Conservation (phyloP, 2,329 filamentous ascomycete species). For the Penicillium sp. region DNA sequence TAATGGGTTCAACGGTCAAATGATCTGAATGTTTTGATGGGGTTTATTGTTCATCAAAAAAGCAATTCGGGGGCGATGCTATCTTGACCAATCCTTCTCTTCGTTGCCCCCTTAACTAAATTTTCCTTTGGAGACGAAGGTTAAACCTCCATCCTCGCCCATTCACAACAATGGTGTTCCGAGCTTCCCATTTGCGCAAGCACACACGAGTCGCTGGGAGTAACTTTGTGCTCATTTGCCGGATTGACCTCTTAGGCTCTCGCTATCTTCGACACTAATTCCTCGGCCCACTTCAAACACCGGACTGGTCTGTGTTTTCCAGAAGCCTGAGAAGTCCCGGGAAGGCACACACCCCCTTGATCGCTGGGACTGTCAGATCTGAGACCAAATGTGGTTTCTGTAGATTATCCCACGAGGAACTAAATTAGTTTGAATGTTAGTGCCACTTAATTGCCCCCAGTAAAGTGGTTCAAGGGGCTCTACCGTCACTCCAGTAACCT, state of each 20-base stretch:
- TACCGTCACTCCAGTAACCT: slow-evolving; percentile 4
- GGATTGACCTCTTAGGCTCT: not conserved
- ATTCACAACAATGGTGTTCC: not conserved
- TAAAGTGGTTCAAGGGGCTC: slow-evolving; percentile 1
- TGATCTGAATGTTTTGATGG: not conserved
- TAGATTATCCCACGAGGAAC: slow-evolving; percentile 1
- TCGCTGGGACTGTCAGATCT: slow-evolving; percentile 12
- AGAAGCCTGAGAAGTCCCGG: slow-evolving; percentile 6
- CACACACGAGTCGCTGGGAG: not conserved
- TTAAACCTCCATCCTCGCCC: not conserved
- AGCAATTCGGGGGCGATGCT: not conserved
- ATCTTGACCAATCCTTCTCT: not conserved
- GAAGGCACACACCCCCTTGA: slow-evolving; percentile 7
- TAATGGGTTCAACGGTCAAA: not conserved
- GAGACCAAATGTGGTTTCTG: not conserved
- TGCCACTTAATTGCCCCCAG: not conserved
- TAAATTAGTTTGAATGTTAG: not conserved
- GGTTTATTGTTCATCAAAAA: not conserved
- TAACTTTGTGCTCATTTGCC: not conserved
- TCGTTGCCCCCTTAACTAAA: slow-evolving; percentile 3
- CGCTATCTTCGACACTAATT: slow-evolving; percentile 3
- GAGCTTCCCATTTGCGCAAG: not conserved
- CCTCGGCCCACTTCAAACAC: slow-evolving; percentile 6
- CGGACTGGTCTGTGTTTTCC: slow-evolving; percentile 5
- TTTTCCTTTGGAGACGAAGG: not conserved